A percentile compares a stretch with the other conserved stretches of the same genome.
Evolutionary conservation across 306 rosid species (phyloP).

Genomic region (Fragaria vesca): DNA sequence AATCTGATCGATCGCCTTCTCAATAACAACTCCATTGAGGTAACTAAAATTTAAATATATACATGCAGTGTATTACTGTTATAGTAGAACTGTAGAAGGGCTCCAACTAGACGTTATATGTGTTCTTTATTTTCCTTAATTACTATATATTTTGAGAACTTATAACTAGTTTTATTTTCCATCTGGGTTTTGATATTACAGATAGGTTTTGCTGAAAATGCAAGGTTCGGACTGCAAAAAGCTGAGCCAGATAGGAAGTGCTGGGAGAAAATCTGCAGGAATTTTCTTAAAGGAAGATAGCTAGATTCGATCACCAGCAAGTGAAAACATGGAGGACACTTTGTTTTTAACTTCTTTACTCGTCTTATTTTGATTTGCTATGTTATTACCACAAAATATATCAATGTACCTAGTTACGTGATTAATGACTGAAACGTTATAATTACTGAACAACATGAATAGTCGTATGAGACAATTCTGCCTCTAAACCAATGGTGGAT

Average conservation of each 20-base stretch:
- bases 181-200: conserved; percentile 22
- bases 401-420: no score
- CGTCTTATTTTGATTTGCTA: no score
- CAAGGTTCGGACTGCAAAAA: conserved; percentile 37
- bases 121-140: no score
- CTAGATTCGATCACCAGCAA: no score
- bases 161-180: neutral
- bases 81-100: no score
- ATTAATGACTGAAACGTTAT: no score
- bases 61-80: neutral
- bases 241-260: conserved; percentile 51
- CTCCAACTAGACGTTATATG: no score
- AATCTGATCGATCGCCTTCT: conserved; percentile 56
- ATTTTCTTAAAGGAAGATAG: conserved; percentile 49
- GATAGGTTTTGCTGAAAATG: conserved; percentile 50
- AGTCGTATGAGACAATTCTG: no score
- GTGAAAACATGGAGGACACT: neutral
- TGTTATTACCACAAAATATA: no score
- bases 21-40: conserved; percentile 45
- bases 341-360: no score
- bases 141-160: neutral
- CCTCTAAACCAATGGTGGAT: no score
- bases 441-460: no score
- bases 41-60: neutral
- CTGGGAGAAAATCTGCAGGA: conserved; percentile 56